phyloP scores from a whole-genome alignment of 192 early-diverging fungal genomes.

The Coemansia sp. region DNA sequence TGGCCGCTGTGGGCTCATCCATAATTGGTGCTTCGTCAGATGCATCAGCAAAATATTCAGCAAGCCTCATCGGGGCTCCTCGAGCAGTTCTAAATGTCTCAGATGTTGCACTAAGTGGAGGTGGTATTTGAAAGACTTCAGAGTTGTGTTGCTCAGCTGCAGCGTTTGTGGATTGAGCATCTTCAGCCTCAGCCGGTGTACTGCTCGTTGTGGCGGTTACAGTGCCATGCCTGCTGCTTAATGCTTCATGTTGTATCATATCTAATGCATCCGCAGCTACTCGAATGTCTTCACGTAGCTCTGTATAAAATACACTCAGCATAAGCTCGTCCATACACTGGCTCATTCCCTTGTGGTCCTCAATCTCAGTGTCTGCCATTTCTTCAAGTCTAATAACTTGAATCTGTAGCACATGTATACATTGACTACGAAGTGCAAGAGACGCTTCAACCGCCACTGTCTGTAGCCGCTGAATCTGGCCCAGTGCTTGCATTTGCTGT shows the following conservation, averaged over 20 bases:
- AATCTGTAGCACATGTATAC: slow-evolving; percentile 26
- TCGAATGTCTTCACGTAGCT: slow-evolving; percentile 40
- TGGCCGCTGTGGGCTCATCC: not conserved
- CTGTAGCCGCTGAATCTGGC: slow-evolving; percentile 34
- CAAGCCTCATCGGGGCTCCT: slow-evolving; percentile 12
- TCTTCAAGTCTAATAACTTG: slow-evolving; percentile 40
- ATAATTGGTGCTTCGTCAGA: not conserved
- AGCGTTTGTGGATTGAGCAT: not conserved
- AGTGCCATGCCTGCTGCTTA: slow-evolving; percentile 14
- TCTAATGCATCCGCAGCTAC: slow-evolving; percentile 32
- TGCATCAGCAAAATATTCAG: not conserved
- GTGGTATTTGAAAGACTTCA: slow-evolving; percentile 9
- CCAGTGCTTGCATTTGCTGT: slow-evolving; percentile 14
- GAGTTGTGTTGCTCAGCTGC: not conserved
- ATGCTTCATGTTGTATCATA: slow-evolving; percentile 21
- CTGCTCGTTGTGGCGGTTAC: slow-evolving; percentile 3
- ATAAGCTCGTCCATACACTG: slow-evolving; percentile 40
- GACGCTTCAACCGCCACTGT: slow-evolving; percentile 40
- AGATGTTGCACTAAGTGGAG: slow-evolving; percentile 14
- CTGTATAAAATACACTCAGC: slow-evolving; percentile 36
- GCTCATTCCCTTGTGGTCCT: slow-evolving; percentile 14
- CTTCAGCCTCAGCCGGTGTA: not conserved
- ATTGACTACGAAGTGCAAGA: slow-evolving; percentile 29
- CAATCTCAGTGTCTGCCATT: slow-evolving; percentile 39
- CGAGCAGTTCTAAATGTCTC: slow-evolving; percentile 41